phyloP scores from a whole-genome alignment of 1,139 yeast species.

The Blastobotrys serpentis region DNA sequence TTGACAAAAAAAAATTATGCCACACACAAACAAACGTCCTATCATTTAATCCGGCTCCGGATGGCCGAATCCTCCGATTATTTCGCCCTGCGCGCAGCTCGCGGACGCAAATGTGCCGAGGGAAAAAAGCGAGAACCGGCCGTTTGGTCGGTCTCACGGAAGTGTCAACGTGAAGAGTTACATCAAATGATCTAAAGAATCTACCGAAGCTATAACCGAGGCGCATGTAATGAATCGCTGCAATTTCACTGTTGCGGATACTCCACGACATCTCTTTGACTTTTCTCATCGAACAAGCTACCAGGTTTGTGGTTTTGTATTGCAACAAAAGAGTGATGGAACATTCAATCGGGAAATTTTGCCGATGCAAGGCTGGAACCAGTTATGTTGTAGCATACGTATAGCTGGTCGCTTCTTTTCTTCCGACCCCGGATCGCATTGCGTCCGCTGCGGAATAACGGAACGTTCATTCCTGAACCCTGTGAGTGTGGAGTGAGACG shows the following conservation, averaged over 20 bases:
- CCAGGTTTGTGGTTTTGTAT: too few relatives aligned
- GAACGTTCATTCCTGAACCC: not conserved
- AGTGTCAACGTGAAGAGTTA: not conserved
- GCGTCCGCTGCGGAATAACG: not conserved
- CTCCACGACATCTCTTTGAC: too few relatives aligned
- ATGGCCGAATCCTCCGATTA: not conserved
- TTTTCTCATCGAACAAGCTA: too few relatives aligned
- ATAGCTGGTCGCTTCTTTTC: not conserved
- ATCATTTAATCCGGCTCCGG: conserved; percentile 5
- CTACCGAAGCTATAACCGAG: not conserved
- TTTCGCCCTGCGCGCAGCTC: not conserved
- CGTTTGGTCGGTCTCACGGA: conserved; percentile 4
- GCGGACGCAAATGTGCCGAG: not conserved
- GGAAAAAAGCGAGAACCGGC: conserved; percentile 4
- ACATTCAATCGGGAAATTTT: not conserved
- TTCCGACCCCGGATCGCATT: not conserved
- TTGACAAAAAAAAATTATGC: conserved; percentile 2
- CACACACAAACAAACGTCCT: not conserved
- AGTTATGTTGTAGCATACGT: too few relatives aligned
- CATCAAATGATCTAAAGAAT: not conserved
- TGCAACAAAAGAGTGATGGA: too few relatives aligned
- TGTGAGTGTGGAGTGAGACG: too few relatives aligned
- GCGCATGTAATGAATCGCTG: not conserved
- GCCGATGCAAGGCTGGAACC: not conserved
- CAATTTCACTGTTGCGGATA: too few relatives aligned